Evolutionary conservation across 805 yeast genomes (phyloP).

Genomic region (Wickerhamomyces subpelliculosus): DNA sequence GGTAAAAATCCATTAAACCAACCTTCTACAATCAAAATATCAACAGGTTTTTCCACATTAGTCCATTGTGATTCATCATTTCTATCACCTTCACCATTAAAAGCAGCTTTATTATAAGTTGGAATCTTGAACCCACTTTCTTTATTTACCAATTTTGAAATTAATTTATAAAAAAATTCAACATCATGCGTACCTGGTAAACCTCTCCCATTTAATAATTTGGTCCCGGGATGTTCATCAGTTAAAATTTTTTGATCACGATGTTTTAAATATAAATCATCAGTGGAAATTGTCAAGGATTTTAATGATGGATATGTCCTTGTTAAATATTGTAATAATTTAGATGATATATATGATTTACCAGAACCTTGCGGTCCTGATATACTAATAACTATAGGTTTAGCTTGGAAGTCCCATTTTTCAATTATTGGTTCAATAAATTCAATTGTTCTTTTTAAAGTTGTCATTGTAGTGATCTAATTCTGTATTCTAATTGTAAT

Average conservation of each 20-base stretch:
- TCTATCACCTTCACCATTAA: constrained; percentile 77
- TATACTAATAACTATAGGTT: constrained; percentile 16
- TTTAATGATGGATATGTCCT: constrained; percentile 28
- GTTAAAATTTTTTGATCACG: constrained; percentile 48
- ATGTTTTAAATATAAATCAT: constrained; percentile 76
- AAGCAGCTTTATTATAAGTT: constrained; percentile 68
- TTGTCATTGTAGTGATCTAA: neutral
- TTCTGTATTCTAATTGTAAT: neutral
- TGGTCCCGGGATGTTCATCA: constrained; percentile 34
- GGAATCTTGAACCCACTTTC: constrained; percentile 41
- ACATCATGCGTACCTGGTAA: constrained; percentile 93
- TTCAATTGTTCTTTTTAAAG: neutral
- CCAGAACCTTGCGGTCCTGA: constrained; percentile 83
- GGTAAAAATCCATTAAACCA: constrained; percentile 84
- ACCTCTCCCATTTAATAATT: constrained; percentile 71
- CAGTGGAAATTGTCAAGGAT: constrained; percentile 60
- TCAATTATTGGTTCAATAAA: neutral
- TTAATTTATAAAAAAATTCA: constrained; percentile 20
- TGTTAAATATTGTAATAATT: constrained; percentile 29
- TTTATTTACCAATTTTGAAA: constrained; percentile 25
- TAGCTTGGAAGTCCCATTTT: neutral
- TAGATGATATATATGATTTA: constrained; percentile 49
- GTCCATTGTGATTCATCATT: constrained; percentile 33
- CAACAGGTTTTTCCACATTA: constrained; percentile 33
- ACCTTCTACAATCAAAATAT: constrained; percentile 79